Percentiles rank a stretch among this genome's conserved stretches.
These are phyloP conservation scores for Zygosaccharomyces bisporus DNA, from an alignment of 805 yeast species.

Conservation along the genomic window DNA sequence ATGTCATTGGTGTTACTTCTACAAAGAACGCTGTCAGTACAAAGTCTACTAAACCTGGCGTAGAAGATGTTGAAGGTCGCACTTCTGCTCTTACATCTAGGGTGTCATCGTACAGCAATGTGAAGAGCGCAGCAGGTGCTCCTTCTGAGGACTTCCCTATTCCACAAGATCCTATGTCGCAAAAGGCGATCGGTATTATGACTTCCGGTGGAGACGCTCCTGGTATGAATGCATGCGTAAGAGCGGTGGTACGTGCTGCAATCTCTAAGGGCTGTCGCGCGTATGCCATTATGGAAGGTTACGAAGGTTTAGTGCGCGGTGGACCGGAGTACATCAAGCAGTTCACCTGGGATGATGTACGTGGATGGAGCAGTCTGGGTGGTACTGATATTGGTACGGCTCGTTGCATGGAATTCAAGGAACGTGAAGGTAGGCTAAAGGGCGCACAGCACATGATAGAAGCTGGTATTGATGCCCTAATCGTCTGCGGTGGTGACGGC, in stretches of 20 bases:
- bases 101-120: slow-evolving; percentile 14
- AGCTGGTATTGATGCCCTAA: slow-evolving; percentile 67
- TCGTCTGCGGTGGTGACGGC: slow-evolving; percentile 80
- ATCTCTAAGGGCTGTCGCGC: slow-evolving; percentile 58
- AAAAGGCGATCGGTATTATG: slow-evolving; percentile 62
- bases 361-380: slow-evolving; percentile 63
- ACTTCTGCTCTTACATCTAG: slow-evolving; percentile 16
- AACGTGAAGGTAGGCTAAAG: slow-evolving; percentile 54
- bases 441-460: slow-evolving; percentile 61
- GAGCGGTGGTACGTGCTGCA: slow-evolving; percentile 67
- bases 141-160: slow-evolving; percentile 5
- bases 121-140: slow-evolving; percentile 10
- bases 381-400: slow-evolving; percentile 78
- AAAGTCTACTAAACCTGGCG: slow-evolving; percentile 23
- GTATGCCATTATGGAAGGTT: slow-evolving; percentile 64
- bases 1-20: slow-evolving; percentile 70
- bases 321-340: slow-evolving; percentile 48
- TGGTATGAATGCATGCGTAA: slow-evolving; percentile 69
- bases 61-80: slow-evolving; percentile 9
- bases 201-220: slow-evolving; percentile 77
- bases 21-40: slow-evolving; percentile 50
- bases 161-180: slow-evolving; percentile 9
- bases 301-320: slow-evolving; percentile 67
- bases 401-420: slow-evolving; percentile 60
- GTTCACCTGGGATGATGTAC: slow-evolving; percentile 66